phyloP scores from a whole-genome alignment of 2,329 filamentous ascomycete species.

The Leptographium flavum region DNA sequence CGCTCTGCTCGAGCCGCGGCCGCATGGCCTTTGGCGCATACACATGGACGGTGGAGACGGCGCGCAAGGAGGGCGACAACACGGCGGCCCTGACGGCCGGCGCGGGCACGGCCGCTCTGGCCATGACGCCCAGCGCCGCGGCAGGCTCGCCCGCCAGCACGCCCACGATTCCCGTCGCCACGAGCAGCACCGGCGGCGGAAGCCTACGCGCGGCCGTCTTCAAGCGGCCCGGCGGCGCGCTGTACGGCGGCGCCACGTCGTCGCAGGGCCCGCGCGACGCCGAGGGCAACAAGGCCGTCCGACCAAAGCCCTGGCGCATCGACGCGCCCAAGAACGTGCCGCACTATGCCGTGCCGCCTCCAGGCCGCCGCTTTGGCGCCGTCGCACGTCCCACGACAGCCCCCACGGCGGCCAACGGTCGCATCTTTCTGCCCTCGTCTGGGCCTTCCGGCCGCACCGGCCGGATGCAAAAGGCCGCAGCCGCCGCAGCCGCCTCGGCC shows the following conservation, averaged over 20 bases:
- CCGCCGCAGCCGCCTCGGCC: background rate
- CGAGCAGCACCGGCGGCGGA: conserved; percentile 5
- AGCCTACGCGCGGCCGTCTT: conserved; percentile 9
- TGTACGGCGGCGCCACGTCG: background rate
- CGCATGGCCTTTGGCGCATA: conserved; percentile 7
- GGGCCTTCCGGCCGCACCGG: background rate
- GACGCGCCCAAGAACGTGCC: conserved; percentile 6
- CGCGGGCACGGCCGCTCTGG: background rate
- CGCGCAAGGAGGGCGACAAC: conserved; percentile 3
- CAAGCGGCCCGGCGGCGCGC: conserved; percentile 5
- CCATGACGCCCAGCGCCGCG: background rate
- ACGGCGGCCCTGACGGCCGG: background rate
- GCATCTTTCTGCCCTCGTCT: background rate
- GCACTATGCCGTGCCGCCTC: conserved; percentile 7
- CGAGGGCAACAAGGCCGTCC: background rate
- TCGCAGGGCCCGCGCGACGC: background rate
- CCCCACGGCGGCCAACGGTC: background rate
- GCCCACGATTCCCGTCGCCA: too few relatives aligned
- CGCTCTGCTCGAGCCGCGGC: conserved; percentile 7
- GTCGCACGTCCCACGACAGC: too few relatives aligned
- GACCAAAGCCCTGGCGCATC: conserved; percentile 7
- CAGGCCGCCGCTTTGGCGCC: conserved; percentile 4
- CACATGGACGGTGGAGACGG: conserved; percentile 4
- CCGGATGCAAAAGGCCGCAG: background rate
- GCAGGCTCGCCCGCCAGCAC: background rate